Conservation (phyloP, 257 asterid genomes). For the Solanum chiquidenum region DNA sequence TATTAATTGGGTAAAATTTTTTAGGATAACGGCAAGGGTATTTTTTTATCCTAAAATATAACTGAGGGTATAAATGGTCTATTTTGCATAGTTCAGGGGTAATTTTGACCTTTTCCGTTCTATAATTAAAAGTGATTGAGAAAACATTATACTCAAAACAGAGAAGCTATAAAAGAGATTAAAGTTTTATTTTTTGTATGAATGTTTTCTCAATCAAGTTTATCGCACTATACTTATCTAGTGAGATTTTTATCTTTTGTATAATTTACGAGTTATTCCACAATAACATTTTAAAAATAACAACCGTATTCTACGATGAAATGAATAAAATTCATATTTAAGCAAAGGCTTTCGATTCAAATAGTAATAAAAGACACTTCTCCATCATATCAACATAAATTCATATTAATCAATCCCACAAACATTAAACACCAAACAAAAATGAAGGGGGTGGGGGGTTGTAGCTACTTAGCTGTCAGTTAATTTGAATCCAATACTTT, state of each 20-base stretch:
- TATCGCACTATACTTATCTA: background rate
- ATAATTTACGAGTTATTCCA: background rate
- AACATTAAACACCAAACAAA: background rate
- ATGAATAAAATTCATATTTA: too few species aligned
- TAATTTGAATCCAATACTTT: background rate
- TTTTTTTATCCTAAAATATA: too few species aligned
- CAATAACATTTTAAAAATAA: background rate
- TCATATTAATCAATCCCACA: background rate
- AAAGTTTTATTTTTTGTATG: too few species aligned
- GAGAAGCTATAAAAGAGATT: background rate
- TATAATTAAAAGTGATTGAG: background rate
- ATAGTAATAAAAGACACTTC: background rate
- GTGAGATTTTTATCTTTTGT: background rate
- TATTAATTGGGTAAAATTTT: too few species aligned
- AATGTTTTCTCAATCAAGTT: background rate
- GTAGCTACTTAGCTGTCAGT: background rate
- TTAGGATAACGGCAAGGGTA: too few species aligned
- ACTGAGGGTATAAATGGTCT: too few species aligned
- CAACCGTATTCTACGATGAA: fast-evolving
- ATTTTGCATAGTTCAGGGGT: too few species aligned
- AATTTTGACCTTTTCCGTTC: background rate
- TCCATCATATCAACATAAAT: background rate
- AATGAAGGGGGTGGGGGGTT: fast-evolving
- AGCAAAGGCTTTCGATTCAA: background rate
- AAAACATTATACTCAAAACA: background rate